phyloP scores from a whole-genome alignment of 140 eudicot genomes.

The Cichorium intybus region DNA sequence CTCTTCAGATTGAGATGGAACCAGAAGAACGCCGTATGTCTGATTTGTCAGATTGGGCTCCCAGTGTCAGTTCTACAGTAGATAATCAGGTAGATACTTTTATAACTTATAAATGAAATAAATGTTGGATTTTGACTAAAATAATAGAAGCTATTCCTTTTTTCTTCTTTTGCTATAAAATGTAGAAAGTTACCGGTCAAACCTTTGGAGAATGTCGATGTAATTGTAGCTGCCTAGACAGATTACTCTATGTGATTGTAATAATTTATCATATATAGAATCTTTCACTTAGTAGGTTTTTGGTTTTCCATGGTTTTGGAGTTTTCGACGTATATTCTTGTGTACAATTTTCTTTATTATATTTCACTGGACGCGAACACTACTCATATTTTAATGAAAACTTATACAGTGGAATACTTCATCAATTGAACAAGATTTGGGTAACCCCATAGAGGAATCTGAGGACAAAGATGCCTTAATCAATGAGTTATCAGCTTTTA shows the following conservation, averaged over 20 bases:
- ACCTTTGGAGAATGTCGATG: too few relatives aligned
- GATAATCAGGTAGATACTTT: slow-evolving; percentile 77
- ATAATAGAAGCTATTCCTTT: neutral
- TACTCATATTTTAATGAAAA: neutral
- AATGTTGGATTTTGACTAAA: neutral
- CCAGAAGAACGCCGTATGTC: slow-evolving; percentile 97
- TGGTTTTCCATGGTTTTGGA: too few relatives aligned
- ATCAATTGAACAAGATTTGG: slow-evolving; percentile 52
- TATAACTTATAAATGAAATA: neutral
- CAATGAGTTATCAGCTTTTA: slow-evolving; percentile 53
- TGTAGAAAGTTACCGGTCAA: too few relatives aligned
- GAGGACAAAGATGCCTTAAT: slow-evolving; percentile 76
- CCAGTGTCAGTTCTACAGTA: slow-evolving; percentile 62
- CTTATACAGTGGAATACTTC: slow-evolving; percentile 50
- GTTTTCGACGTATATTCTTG: too few relatives aligned
- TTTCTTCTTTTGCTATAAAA: too few relatives aligned
- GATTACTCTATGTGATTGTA: too few relatives aligned
- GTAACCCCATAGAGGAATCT: slow-evolving; percentile 54
- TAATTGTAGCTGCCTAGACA: too few relatives aligned
- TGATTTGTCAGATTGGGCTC: slow-evolving; percentile 90
- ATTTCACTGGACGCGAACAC: too few relatives aligned
- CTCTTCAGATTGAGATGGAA: slow-evolving; percentile 29
- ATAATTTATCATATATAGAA: too few relatives aligned
- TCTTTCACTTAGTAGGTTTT: too few relatives aligned
- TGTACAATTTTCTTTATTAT: too few relatives aligned